phyloP scores from a whole-genome alignment of 441 rosid genomes.

The Cnidoscolus chayamansa region DNA sequence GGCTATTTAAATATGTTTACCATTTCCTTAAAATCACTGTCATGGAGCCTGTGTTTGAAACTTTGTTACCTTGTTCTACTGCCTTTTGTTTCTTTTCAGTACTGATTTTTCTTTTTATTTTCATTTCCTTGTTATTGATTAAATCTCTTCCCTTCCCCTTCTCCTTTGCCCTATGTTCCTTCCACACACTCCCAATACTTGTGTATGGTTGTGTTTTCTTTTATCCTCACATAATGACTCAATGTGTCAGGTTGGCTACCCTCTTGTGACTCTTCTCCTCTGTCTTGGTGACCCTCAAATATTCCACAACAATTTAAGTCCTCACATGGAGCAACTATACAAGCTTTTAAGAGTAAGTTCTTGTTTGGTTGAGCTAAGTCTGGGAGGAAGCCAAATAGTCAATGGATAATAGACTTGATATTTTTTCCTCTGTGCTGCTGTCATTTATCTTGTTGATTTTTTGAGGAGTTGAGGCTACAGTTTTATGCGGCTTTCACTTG shows the following conservation, averaged over 20 bases:
- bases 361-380: conserved; percentile 12
- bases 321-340: conserved; percentile 98
- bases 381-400: conserved; percentile 7
- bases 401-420: conserved; percentile 4
- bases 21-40: no score
- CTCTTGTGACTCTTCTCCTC: conserved; percentile 97
- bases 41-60: neutral
- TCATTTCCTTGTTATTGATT: neutral
- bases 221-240: conserved; percentile 28
- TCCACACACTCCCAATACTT: neutral
- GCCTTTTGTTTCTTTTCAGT: conserved; percentile 3
- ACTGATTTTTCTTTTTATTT: neutral
- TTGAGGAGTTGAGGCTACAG: conserved; percentile 13
- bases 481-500: conserved; percentile 15
- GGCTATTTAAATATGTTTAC: neutral
- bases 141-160: neutral
- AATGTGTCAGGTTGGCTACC: conserved; percentile 85
- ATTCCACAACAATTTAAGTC: conserved; percentile 77
- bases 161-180: neutral
- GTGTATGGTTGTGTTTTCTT: conserved; percentile 11
- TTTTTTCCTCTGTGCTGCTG: conserved; percentile 10
- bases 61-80: neutral
- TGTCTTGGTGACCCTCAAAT: conserved; percentile 98
- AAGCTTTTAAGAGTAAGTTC: conserved; percentile 88
- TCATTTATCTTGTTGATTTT: conserved; percentile 11